These are phyloP conservation scores for Suillus tomentosus DNA, from an alignment of 768 basidiomycete genomes.

Conservation along the genomic window DNA sequence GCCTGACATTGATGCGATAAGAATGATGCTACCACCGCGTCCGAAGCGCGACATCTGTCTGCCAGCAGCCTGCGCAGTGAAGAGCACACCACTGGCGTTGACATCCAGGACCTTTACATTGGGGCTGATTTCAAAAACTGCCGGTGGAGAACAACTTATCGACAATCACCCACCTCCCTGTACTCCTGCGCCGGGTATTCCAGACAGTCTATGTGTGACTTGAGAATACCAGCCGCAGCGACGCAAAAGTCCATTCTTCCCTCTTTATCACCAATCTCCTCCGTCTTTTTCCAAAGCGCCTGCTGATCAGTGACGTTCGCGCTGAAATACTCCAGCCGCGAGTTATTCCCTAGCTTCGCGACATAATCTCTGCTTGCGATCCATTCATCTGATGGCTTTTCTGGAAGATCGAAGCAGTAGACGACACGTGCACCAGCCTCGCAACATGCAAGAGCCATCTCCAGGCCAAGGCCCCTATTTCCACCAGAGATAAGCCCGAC, in stretches of 20 bases:
- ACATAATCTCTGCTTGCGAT: slow-evolving; percentile 53
- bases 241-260: slow-evolving; percentile 74
- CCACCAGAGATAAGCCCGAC: slow-evolving; percentile 67
- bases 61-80: slow-evolving; percentile 62
- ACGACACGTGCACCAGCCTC: slow-evolving; percentile 73
- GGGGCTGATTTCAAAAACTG: not conserved
- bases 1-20: slow-evolving; percentile 64
- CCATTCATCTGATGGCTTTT: slow-evolving; percentile 60
- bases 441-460: slow-evolving; percentile 74
- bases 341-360: slow-evolving; percentile 41
- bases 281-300: slow-evolving; percentile 54
- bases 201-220: slow-evolving; percentile 59
- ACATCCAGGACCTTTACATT: slow-evolving; percentile 59
- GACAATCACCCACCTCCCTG: slow-evolving; percentile 46
- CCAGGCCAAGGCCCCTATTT: slow-evolving; percentile 75
- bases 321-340: slow-evolving; percentile 60
- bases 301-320: slow-evolving; percentile 69
- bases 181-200: slow-evolving; percentile 68
- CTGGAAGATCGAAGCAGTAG: slow-evolving; percentile 69
- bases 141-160: no score
- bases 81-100: slow-evolving; percentile 64
- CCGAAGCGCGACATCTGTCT: slow-evolving; percentile 55
- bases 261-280: slow-evolving; percentile 65
- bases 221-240: slow-evolving; percentile 77
- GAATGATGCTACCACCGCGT: slow-evolving; percentile 53